Evolutionary conservation across 2,329 filamentous ascomycete genomes (phyloP).

Genomic region (Chaetomiaceae sp.): DNA sequence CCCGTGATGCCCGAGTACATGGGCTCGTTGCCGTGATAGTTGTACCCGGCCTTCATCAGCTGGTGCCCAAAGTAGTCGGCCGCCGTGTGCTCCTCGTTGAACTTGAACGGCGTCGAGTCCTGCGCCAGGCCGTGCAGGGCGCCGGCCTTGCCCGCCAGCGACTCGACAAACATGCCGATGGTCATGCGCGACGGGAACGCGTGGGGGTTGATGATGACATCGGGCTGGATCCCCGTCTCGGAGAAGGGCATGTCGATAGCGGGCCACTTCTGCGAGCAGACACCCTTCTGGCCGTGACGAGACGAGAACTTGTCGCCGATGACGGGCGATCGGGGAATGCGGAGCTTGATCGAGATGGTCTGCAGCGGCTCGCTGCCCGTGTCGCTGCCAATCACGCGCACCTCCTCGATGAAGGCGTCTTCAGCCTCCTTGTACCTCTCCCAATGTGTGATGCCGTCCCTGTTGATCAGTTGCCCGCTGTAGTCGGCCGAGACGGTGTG

Average conservation of each 20-base stretch:
- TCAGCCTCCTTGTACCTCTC: constrained; percentile 95
- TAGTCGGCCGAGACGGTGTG: constrained; percentile 82
- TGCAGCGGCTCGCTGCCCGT: constrained; percentile 78
- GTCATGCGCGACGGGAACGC: constrained; percentile 99
- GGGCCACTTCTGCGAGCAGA: constrained; percentile 94
- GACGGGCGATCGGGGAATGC: constrained; percentile 81
- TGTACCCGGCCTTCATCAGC: constrained; percentile 90
- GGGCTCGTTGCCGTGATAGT: constrained; percentile 96
- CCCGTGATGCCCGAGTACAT: constrained; percentile 98
- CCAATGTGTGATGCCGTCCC: constrained; percentile 79
- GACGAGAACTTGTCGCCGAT: constrained; percentile 99
- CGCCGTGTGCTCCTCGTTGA: constrained; percentile 87
- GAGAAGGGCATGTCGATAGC: constrained; percentile 92
- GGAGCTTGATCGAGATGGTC: constrained; percentile 86
- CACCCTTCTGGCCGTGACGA: constrained; percentile 96
- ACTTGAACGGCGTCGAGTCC: constrained; percentile 92
- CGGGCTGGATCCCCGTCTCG: constrained; percentile 92
- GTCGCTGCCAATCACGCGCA: constrained; percentile 84
- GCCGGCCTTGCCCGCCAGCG: constrained; percentile 89
- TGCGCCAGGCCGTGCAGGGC: constrained; percentile 93
- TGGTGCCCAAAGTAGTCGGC: constrained; percentile 95
- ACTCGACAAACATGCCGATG: constrained; percentile 99
- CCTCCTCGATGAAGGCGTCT: constrained; percentile 83
- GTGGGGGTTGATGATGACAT: constrained; percentile 98
- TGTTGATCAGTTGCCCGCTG: constrained; percentile 73